Percentiles rank a stretch among this genome's conserved stretches.
Evolutionary conservation across 345 rosid species (phyloP).

Genomic region (Carallia pectinifolia): DNA sequence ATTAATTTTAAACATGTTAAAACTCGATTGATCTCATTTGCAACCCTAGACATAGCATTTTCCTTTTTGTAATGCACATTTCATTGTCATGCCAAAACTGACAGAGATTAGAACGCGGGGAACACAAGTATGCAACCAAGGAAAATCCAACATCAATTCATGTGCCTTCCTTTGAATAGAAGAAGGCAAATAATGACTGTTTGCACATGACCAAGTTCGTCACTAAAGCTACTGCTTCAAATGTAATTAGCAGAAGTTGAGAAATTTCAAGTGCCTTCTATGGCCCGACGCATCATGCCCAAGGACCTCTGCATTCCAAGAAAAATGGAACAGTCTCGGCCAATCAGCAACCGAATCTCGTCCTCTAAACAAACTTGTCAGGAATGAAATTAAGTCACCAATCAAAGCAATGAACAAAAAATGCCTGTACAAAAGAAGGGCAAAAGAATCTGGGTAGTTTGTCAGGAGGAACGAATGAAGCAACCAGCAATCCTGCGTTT

Average conservation of each 20-base stretch:
- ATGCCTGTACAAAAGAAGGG: slow-evolving; percentile 38
- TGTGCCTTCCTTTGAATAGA: slow-evolving; percentile 28
- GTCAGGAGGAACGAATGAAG: slow-evolving; percentile 30
- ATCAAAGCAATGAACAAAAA: slow-evolving; percentile 25
- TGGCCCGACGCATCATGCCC: slow-evolving; percentile 11
- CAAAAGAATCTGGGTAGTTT: slow-evolving; percentile 32
- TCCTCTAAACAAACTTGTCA: slow-evolving; percentile 32
- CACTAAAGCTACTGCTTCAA: slow-evolving; percentile 16
- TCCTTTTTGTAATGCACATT: no score
- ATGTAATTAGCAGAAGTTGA: slow-evolving; percentile 12
- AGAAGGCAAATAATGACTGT: slow-evolving; percentile 28
- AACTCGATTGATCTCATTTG: no score
- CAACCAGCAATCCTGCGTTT: slow-evolving; percentile 25
- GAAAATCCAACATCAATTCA: slow-evolving; percentile 23
- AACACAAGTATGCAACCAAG: background rate
- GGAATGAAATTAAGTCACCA: slow-evolving; percentile 28
- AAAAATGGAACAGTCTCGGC: slow-evolving; percentile 19
- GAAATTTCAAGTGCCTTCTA: slow-evolving; percentile 11
- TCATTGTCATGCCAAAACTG: background rate
- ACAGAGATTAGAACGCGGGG: no score
- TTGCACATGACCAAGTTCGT: slow-evolving; percentile 5
- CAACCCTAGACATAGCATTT: no score
- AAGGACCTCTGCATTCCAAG: background rate
- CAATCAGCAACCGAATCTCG: slow-evolving; percentile 29
- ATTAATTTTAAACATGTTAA: no score